Evolutionary conservation across 257 asterid genomes (phyloP).

Genomic region (Craterostigma plantagineum): DNA sequence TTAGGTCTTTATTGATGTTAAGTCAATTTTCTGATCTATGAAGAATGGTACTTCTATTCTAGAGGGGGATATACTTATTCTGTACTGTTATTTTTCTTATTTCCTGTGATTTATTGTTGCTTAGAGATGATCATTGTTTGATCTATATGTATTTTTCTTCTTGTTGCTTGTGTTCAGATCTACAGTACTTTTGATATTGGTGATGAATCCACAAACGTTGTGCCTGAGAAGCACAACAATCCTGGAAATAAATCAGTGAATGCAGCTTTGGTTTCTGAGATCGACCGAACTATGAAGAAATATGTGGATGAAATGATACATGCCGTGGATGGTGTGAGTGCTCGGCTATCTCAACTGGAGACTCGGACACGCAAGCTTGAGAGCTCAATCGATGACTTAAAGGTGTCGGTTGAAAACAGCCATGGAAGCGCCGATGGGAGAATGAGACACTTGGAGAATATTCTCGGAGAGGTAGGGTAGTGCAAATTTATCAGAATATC

Average conservation of each 20-base stretch:
- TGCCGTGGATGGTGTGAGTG: conserved; percentile 62
- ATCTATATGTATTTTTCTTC: neutral
- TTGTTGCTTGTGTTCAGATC: conserved; percentile 23
- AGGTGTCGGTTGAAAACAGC: conserved; percentile 48
- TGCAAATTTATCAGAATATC: too few relatives aligned
- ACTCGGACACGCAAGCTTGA: conserved; percentile 61
- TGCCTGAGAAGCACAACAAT: conserved; percentile 36
- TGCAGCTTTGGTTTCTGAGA: conserved; percentile 41
- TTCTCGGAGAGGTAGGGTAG: conserved; percentile 85
- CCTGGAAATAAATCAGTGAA: conserved; percentile 25
- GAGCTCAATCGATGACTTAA: conserved; percentile 66
- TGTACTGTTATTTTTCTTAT: too few relatives aligned
- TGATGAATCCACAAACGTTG: conserved; percentile 42
- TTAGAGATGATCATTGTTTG: too few relatives aligned
- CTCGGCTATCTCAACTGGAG: conserved; percentile 78
- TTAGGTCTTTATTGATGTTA: too few relatives aligned
- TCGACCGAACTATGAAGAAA: conserved; percentile 67
- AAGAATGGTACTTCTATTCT: too few relatives aligned
- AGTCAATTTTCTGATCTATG: too few relatives aligned
- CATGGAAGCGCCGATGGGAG: conserved; percentile 64
- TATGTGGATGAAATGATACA: conserved; percentile 60
- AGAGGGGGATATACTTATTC: too few relatives aligned
- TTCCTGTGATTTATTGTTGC: too few relatives aligned
- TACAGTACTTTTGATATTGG: conserved; percentile 35
- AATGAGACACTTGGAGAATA: conserved; percentile 62